Evolutionary conservation across 805 yeast species (phyloP).

Genomic region (Wickerhamiella brachini): DNA sequence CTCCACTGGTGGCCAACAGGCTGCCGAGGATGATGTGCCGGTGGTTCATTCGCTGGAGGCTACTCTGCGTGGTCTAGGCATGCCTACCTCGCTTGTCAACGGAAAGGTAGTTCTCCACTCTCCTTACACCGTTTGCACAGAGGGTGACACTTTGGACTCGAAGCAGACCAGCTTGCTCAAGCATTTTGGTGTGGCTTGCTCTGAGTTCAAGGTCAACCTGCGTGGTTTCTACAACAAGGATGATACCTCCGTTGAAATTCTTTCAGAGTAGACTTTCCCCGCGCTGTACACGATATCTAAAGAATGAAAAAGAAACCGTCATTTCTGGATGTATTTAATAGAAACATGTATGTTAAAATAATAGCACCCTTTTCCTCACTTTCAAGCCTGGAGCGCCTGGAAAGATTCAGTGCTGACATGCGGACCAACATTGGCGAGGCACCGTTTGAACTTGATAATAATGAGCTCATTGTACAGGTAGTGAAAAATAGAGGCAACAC

Average conservation of each 20-base stretch:
- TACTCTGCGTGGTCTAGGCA: slow-evolving; percentile 75
- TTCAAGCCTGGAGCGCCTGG: too few species aligned
- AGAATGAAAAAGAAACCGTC: not conserved
- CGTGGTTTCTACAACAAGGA: slow-evolving; percentile 55
- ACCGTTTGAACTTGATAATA: slow-evolving; percentile 17
- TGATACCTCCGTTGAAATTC: slow-evolving; percentile 31
- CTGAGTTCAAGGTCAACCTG: slow-evolving; percentile 74
- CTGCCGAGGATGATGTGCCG: slow-evolving; percentile 87
- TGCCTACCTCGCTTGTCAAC: slow-evolving; percentile 79
- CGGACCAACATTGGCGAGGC: slow-evolving; percentile 17
- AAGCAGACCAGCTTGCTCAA: slow-evolving; percentile 84
- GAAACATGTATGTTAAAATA: too few species aligned
- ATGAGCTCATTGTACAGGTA: slow-evolving; percentile 22
- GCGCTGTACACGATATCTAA: not conserved
- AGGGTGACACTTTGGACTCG: slow-evolving; percentile 74
- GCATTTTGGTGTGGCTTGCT: slow-evolving; percentile 89
- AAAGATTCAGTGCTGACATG: slow-evolving; percentile 1
- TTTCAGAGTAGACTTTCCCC: not conserved
- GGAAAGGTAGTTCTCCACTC: slow-evolving; percentile 74
- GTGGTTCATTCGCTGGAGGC: slow-evolving; percentile 94
- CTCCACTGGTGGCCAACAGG: slow-evolving; percentile 88
- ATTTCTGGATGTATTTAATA: not conserved
- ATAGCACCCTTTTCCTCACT: too few species aligned
- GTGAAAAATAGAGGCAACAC: slow-evolving; percentile 22
- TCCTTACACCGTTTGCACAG: slow-evolving; percentile 65